Conservation (phyloP, 1,284 basidiomycete species). For the Mycena sp. region DNA sequence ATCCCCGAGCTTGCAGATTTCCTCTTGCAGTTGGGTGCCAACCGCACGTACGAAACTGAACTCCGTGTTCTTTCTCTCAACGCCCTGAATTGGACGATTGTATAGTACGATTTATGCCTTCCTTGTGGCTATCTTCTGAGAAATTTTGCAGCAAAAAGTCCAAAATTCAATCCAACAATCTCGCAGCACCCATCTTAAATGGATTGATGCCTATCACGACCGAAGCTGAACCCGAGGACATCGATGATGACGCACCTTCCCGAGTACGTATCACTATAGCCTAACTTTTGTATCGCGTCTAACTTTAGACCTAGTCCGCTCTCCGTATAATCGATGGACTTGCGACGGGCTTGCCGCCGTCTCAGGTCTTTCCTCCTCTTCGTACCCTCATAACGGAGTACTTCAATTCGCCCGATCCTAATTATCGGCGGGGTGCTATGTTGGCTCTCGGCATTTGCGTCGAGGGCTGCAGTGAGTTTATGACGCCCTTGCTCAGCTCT, state of each 20-base stretch:
- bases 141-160: conserved; percentile 85
- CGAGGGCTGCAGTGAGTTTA: conserved; percentile 98
- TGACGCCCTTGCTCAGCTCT: conserved; percentile 91
- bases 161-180: conserved; percentile 89
- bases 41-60: conserved; percentile 81
- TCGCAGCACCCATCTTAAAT: conserved; percentile 90
- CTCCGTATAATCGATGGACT: conserved; percentile 96
- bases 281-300: neutral
- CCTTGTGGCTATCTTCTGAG: conserved; percentile 14
- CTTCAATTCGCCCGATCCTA: conserved; percentile 82
- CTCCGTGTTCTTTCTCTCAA: conserved; percentile 94
- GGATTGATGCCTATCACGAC: conserved; percentile 95
- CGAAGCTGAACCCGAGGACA: conserved; percentile 84
- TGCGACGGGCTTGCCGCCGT: conserved; percentile 93
- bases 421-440: conserved; percentile 91
- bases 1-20: conserved; percentile 91
- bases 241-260: conserved; percentile 92
- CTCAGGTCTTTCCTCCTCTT: conserved; percentile 96
- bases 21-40: conserved; percentile 87
- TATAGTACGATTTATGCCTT: conserved; percentile 68
- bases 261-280: conserved; percentile 65
- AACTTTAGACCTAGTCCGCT: conserved; percentile 67
- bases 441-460: conserved; percentile 96
- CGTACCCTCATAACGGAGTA: conserved; percentile 85
- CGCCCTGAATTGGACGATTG: conserved; percentile 95